These are phyloP conservation scores for Fusarium torulosum DNA, from an alignment of 2,329 filamentous ascomycete genomes.

Conservation along the genomic window DNA sequence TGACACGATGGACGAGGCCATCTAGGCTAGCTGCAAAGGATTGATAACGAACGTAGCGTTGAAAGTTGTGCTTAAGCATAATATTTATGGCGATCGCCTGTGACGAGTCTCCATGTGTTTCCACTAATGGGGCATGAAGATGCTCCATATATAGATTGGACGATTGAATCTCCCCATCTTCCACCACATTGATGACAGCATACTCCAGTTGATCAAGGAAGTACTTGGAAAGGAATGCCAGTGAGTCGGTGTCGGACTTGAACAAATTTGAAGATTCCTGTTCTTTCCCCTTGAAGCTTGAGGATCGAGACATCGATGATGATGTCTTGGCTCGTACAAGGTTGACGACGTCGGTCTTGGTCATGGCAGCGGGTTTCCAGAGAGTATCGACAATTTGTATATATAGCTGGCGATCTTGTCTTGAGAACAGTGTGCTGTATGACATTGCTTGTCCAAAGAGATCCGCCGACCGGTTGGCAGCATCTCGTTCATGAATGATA, in stretches of 20 bases:
- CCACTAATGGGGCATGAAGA: slow-evolving; percentile 49
- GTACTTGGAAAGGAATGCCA: slow-evolving; percentile 58
- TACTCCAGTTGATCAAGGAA: slow-evolving; percentile 67
- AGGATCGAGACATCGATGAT: slow-evolving; percentile 36
- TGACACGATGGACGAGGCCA: slow-evolving; percentile 54
- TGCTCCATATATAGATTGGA: slow-evolving; percentile 61
- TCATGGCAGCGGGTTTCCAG: slow-evolving; percentile 61
- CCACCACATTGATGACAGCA: slow-evolving; percentile 53
- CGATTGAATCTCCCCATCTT: slow-evolving; percentile 51
- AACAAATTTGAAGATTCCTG: slow-evolving; percentile 52
- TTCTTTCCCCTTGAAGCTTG: slow-evolving; percentile 59
- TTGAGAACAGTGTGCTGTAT: slow-evolving; percentile 58
- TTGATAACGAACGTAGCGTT: slow-evolving; percentile 51
- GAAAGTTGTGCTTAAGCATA: slow-evolving; percentile 55
- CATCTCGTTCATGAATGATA: slow-evolving; percentile 59
- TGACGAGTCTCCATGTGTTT: slow-evolving; percentile 46
- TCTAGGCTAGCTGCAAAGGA: slow-evolving; percentile 53
- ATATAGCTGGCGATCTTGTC: slow-evolving; percentile 56
- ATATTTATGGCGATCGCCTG: slow-evolving; percentile 54
- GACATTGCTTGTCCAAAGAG: slow-evolving; percentile 63
- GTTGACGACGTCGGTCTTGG: slow-evolving; percentile 47
- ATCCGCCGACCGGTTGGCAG: slow-evolving; percentile 51
- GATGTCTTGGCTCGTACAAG: slow-evolving; percentile 44
- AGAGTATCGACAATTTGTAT: slow-evolving; percentile 59
- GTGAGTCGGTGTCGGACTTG: slow-evolving; percentile 50